phyloP scores from a whole-genome alignment of 345 rosid genomes.

The Fremontodendron californicum region DNA sequence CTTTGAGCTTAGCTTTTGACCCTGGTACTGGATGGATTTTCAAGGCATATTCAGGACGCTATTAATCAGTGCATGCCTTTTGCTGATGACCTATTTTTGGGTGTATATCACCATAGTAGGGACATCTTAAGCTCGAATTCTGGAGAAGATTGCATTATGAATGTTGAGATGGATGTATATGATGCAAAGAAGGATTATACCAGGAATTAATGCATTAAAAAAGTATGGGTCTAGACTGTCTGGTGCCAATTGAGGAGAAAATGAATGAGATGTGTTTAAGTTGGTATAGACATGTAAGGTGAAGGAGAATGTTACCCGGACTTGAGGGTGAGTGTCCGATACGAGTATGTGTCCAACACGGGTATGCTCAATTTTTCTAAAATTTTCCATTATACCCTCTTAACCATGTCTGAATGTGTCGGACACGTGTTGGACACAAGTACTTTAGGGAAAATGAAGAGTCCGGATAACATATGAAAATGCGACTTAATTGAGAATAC shows the following conservation, averaged over 20 bases:
- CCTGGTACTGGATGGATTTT: not conserved
- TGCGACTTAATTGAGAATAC: not conserved
- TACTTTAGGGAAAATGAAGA: not conserved
- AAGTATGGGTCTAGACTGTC: not conserved
- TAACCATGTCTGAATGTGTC: not conserved
- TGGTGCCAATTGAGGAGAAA: not conserved
- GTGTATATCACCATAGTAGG: not conserved
- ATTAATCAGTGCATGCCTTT: not conserved
- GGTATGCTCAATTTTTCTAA: not conserved
- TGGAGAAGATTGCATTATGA: not conserved
- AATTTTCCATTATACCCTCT: not conserved
- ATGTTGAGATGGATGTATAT: not conserved
- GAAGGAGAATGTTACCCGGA: not conserved
- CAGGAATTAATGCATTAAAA: not conserved
- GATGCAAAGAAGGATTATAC: not conserved
- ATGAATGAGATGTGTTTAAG: not conserved
- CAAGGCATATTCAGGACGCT: not conserved
- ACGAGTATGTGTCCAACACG: not conserved
- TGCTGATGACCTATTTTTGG: not conserved
- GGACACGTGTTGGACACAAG: not conserved
- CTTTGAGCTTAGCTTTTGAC: not conserved
- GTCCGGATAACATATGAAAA: not conserved
- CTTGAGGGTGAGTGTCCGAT: not conserved
- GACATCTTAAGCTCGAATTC: not conserved
- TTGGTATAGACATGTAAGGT: not conserved